Evolutionary conservation across 495 filamentous ascomycete genomes (phyloP).

Genomic region (Aspergillus affinis): DNA sequence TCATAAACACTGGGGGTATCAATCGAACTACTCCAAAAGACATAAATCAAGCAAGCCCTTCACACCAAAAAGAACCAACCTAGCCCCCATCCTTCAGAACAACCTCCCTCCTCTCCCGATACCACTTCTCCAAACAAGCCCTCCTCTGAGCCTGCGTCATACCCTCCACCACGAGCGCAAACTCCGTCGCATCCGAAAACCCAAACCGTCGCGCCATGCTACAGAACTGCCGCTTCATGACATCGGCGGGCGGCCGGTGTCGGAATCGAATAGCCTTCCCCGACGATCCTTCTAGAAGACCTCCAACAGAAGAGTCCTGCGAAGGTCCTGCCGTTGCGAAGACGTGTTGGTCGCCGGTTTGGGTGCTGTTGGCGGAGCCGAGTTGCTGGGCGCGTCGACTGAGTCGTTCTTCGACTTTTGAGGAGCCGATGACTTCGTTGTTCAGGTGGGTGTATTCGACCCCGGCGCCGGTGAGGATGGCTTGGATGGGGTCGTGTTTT

Average conservation of each 20-base stretch:
- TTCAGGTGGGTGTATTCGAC: conserved; percentile 97
- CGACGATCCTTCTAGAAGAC: background rate
- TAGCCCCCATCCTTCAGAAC: conserved; percentile 13
- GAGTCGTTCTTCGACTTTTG: conserved; percentile 77
- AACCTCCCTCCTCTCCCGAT: conserved; percentile 55
- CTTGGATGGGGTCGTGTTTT: conserved; percentile 77
- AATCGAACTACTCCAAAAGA: background rate
- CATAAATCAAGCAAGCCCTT: background rate
- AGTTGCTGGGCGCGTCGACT: conserved; percentile 68
- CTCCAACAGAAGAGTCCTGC: background rate
- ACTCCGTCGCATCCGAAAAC: conserved; percentile 74
- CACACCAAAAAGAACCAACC: too few relatives aligned
- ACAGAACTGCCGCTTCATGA: conserved; percentile 83
- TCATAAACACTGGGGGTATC: background rate
- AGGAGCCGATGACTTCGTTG: conserved; percentile 90
- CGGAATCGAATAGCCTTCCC: conserved; percentile 47
- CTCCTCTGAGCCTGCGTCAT: conserved; percentile 87
- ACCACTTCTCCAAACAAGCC: conserved; percentile 80
- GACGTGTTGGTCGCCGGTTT: conserved; percentile 47
- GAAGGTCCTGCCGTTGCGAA: conserved; percentile 35
- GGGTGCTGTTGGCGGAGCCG: conserved; percentile 55
- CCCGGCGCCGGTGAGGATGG: conserved; percentile 83
- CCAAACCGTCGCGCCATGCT: conserved; percentile 81
- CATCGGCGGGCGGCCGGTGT: conserved; percentile 74
- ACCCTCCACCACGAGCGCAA: conserved; percentile 89